Percentiles rank a stretch among this genome's conserved stretches.
phyloP scores from a whole-genome alignment of 1,284 basidiomycete genomes.

The Cutaneotrichosporon daszewskae region DNA sequence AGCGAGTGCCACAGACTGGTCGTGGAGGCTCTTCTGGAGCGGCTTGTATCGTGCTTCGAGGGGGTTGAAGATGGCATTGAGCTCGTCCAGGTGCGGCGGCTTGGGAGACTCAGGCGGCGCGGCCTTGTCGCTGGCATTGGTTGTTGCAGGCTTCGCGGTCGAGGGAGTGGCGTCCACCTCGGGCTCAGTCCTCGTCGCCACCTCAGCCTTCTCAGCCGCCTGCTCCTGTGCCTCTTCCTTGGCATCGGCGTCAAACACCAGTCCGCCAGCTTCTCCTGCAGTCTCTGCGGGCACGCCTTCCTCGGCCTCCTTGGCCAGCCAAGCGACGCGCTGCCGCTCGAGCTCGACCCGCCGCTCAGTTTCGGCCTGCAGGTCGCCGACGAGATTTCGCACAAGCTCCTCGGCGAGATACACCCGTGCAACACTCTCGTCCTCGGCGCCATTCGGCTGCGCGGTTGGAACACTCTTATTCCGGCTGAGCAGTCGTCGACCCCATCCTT shows the following conservation, averaged over 20 bases:
- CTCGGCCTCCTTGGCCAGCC: slow-evolving; percentile 42
- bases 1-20: slow-evolving; percentile 37
- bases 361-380: slow-evolving; percentile 62
- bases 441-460: slow-evolving; percentile 1
- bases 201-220: neutral
- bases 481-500: slow-evolving; percentile 4
- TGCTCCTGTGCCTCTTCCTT: neutral
- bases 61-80: slow-evolving; percentile 28
- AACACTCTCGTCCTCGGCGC: slow-evolving; percentile 37
- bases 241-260: slow-evolving; percentile 18
- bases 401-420: slow-evolving; percentile 60
- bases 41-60: slow-evolving; percentile 28
- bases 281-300: slow-evolving; percentile 19
- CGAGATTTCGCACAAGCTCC: slow-evolving; percentile 57
- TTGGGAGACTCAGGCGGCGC: neutral
- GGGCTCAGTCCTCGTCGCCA: neutral
- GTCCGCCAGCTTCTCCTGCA: slow-evolving; percentile 1
- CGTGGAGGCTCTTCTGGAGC: slow-evolving; percentile 39
- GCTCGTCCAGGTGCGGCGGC: slow-evolving; percentile 15
- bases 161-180: too few species aligned
- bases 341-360: slow-evolving; percentile 56
- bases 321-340: slow-evolving; percentile 49
- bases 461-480: neutral
- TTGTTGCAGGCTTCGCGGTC: neutral
- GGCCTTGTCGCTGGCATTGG: neutral